Evolutionary conservation across 306 rosid genomes (phyloP), one percentile per base, ranked within the genome.

Genomic region (Cicer yamashitae): DNA sequence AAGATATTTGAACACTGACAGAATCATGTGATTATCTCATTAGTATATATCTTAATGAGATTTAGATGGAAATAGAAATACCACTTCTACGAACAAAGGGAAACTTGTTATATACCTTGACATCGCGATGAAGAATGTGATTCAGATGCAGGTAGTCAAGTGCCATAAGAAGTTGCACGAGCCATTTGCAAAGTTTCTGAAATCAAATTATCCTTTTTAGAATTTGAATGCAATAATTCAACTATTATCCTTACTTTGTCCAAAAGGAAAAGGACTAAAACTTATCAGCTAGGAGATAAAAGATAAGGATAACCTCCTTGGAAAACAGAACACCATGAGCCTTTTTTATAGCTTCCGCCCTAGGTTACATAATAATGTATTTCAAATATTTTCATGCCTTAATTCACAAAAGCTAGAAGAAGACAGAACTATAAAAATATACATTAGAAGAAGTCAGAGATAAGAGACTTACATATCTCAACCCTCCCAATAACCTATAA

Each of bases 91-190:
- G 7, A 40, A 50, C 67, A 58, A 69, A 62, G 69, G 69, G 44
- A 54, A 56, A 52, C 12, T 41, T 37, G 73, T 15, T 20, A 75
- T 85, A 53, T 71, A 96, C 99, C 97, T 96, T 96, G 77, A 96
- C 98, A 73, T 96, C 99, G 39, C 99, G 98, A 60, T 96, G 99
- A 84, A 96, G 99, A 85, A 96, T 87, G 79, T 96, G 99, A 82
- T 86, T 96, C 92, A 77, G 73, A 84, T 96, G 99, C 91, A 96
- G 85, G 88, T 96, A 92, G 46, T 92, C 94, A 14, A 96, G 96
- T 10, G 98, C 99, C 99, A 96, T 96, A 70, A 96, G 93, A 88
- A 96, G 99, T 81, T 96, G 98, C 76, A 96, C 99, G 13, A 96
- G 96, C 99, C 99, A 96, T 87, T 86, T 92, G 81, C 98, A 96